A percentile compares a stretch with the other conserved stretches of the same genome.
Conservation (phyloP, 1,284 basidiomycete species). For the Xanthoconium separans region DNA sequence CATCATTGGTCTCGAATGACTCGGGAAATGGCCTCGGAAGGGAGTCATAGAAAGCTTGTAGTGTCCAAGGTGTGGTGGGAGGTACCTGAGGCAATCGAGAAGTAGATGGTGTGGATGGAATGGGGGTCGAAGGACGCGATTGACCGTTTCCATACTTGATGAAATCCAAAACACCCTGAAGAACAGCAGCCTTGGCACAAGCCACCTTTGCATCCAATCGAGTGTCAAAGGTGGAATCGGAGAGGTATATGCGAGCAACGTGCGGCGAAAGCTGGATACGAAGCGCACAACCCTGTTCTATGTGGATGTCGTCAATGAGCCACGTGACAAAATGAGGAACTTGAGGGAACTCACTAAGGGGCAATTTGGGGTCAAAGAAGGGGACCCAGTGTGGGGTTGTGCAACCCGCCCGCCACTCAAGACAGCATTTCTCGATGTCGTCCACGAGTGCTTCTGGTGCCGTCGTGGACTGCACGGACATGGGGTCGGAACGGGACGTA, state of each 20-base stretch:
- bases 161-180: slow-evolving; percentile 52
- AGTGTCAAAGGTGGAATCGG: slow-evolving; percentile 41
- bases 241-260: slow-evolving; percentile 48
- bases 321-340: background rate
- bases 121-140: slow-evolving; percentile 28
- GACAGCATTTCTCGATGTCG: slow-evolving; percentile 50
- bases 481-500: background rate
- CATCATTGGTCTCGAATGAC: slow-evolving; percentile 41
- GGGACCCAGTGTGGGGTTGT: slow-evolving; percentile 51
- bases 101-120: background rate
- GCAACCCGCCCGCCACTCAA: slow-evolving; percentile 48
- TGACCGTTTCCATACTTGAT: slow-evolving; percentile 54
- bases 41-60: slow-evolving; percentile 57
- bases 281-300: slow-evolving; percentile 56
- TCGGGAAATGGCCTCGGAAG: slow-evolving; percentile 61
- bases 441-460: slow-evolving; percentile 26
- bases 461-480: background rate
- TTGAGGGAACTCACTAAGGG: slow-evolving; percentile 41
- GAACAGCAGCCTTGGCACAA: slow-evolving; percentile 52
- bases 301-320: slow-evolving; percentile 1
- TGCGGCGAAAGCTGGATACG: slow-evolving; percentile 50
- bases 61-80: slow-evolving; percentile 30
- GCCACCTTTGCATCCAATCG: slow-evolving; percentile 46
- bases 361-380: slow-evolving; percentile 45
- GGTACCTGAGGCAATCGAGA: background rate